Evolutionary conservation across 1,284 basidiomycete species (phyloP), one percentile per base, ranked within the genome.

Genomic region (Laetiporus sulphureus): DNA sequence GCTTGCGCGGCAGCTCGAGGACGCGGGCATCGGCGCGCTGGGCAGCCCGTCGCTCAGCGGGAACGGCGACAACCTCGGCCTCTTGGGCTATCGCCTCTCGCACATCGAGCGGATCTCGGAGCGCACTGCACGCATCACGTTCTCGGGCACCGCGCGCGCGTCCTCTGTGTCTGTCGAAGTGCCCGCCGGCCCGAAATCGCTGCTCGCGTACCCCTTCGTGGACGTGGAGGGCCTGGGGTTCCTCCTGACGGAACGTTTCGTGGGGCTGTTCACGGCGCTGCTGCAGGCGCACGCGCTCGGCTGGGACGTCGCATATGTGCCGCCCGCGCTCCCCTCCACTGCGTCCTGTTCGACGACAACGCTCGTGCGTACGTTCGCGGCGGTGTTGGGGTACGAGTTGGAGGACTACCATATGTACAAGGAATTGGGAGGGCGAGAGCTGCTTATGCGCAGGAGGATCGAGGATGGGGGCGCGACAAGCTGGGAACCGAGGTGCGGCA

Each of bases 361-460:
- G n/a, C 57, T 66, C 5, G 58, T 64, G n/a, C 41, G 48, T 22
- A 52, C 54, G 16, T 62, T 81, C 51, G 67, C 68, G 2, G 66
- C 73, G 40, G 45, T 79, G 5, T 61, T 83, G 0, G 79, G 79
- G 1, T 81, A 81, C 54, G 74, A 76, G 22, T 56, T 64, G 2
- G 78, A 80, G 46, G 70, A 70, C 6, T 56, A 79, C 11, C 76
- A 81, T 50, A 65, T 81, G 64, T 83, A 80, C 56, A 83, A 80
- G 57, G 78, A 83, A 49, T 59, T 81, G 3, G 77, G 79, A n/a
- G 79, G 79, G 3, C 56, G 79, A 13, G 79, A 81, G 60, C 55
- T 83, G 13, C 52, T 80, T 15, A 80, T 81, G 78, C 62, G 79
- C 25, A 56, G 79, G 29, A 68, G 65, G 51, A 72, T 81, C 35